Percentiles rank a stretch among this genome's conserved stretches.
These are phyloP conservation scores for Phialophora expanda DNA, from an alignment of 2,329 filamentous ascomycete genomes.

Conservation along the genomic window DNA sequence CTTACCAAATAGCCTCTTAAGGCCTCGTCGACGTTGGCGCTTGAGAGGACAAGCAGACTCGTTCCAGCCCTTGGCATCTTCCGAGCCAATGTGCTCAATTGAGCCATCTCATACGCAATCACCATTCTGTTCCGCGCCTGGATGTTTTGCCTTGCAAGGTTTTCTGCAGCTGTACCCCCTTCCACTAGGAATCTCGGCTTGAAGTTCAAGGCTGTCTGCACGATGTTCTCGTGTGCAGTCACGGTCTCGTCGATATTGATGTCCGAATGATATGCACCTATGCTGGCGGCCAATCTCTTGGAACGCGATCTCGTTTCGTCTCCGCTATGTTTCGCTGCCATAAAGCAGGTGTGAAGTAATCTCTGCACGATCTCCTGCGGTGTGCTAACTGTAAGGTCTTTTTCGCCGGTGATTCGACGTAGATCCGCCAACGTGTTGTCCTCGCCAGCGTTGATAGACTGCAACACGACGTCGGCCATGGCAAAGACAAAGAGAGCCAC, in stretches of 20 bases:
- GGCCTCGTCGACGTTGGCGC: slow-evolving; percentile 64
- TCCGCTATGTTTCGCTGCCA: slow-evolving; percentile 72
- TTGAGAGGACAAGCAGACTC: slow-evolving; percentile 28
- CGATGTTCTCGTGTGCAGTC: slow-evolving; percentile 40
- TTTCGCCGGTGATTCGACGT: slow-evolving; percentile 37
- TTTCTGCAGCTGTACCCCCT: slow-evolving; percentile 66
- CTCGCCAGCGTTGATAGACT: slow-evolving; percentile 45
- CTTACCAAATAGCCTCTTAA: slow-evolving; percentile 43
- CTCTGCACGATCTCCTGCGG: slow-evolving; percentile 66
- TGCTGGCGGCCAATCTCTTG: slow-evolving; percentile 58
- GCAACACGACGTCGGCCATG: slow-evolving; percentile 48
- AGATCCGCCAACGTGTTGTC: slow-evolving; percentile 41
- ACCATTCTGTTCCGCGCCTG: slow-evolving; percentile 72
- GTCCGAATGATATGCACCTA: slow-evolving; percentile 68
- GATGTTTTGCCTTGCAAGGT: slow-evolving; percentile 69
- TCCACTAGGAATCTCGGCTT: slow-evolving; percentile 67
- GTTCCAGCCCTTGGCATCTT: slow-evolving; percentile 30
- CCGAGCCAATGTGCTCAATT: slow-evolving; percentile 30
- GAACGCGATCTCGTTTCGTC: slow-evolving; percentile 71
- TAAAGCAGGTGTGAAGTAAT: slow-evolving; percentile 69
- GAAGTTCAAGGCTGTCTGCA: slow-evolving; percentile 63
- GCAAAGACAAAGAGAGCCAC: slow-evolving; percentile 46
- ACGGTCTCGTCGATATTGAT: slow-evolving; percentile 74
- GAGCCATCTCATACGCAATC: slow-evolving; percentile 56
- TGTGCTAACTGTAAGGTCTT: slow-evolving; percentile 47